Evolutionary conservation across 768 basidiomycete genomes (phyloP).

Genomic region (Macrocybe gigantea): DNA sequence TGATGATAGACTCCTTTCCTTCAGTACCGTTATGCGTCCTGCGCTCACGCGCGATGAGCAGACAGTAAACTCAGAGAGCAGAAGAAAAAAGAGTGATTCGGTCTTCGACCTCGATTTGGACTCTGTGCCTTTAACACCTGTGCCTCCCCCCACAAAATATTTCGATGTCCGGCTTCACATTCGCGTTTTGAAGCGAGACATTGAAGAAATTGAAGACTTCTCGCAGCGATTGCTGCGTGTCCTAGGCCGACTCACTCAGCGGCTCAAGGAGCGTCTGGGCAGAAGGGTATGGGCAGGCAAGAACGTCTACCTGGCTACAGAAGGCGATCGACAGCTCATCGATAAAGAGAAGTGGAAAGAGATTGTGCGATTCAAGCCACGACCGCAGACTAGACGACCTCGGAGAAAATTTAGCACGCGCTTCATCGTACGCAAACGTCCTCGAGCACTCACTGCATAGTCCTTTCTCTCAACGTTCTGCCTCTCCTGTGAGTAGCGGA

Average conservation of each 20-base stretch:
- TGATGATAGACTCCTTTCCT: too few relatives aligned
- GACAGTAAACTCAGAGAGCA: too few relatives aligned
- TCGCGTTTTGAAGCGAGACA: constrained; percentile 46
- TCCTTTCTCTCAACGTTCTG: too few relatives aligned
- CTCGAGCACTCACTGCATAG: too few relatives aligned
- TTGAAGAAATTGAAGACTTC: constrained; percentile 43
- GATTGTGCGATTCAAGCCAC: constrained; percentile 42
- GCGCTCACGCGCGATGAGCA: too few relatives aligned
- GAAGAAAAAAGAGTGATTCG: constrained; percentile 28
- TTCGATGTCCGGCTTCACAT: constrained; percentile 56
- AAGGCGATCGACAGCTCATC: constrained; percentile 24
- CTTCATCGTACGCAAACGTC: too few relatives aligned
- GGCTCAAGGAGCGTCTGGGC: constrained; percentile 72
- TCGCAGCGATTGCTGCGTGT: constrained; percentile 32
- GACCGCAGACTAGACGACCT: constrained; percentile 7
- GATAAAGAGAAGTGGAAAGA: constrained; percentile 41
- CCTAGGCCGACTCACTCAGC: constrained; percentile 46
- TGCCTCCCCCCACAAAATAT: constrained; percentile 23
- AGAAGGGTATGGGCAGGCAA: constrained; percentile 66
- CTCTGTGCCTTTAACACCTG: constrained; percentile 13
- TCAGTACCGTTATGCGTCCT: too few relatives aligned
- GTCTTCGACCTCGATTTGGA: constrained; percentile 34
- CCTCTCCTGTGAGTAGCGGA: too few relatives aligned
- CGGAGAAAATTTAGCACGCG: not conserved
- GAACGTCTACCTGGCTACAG: constrained; percentile 43